These are phyloP conservation scores for Gossypium sturtianum DNA, from an alignment of 345 rosid genomes.

Conservation along the genomic window DNA sequence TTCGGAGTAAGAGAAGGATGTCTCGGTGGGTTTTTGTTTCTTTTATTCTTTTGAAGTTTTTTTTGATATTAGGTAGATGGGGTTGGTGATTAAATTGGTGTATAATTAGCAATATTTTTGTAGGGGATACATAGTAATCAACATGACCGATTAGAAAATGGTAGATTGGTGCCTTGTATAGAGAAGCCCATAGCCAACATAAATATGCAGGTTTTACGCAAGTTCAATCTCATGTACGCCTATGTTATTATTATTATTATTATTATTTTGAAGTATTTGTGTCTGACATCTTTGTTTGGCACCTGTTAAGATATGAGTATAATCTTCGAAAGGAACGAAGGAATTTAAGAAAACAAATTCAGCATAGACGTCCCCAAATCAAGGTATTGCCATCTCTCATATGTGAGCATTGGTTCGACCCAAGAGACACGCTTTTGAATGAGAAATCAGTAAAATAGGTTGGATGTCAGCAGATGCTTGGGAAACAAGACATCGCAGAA, in stretches of 20 bases:
- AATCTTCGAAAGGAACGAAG: too few relatives aligned
- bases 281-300: background rate
- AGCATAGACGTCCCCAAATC: too few relatives aligned
- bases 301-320: background rate
- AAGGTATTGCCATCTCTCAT: background rate
- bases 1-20: background rate
- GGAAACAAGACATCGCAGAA: background rate
- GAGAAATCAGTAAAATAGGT: too few relatives aligned
- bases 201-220: background rate
- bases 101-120: conserved; percentile 8
- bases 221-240: background rate
- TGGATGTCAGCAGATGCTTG: background rate
- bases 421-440: background rate
- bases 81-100: background rate
- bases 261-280: background rate
- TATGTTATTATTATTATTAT: background rate
- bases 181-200: background rate
- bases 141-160: background rate
- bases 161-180: background rate
- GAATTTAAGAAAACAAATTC: too few relatives aligned
- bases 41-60: background rate
- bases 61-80: background rate
- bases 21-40: background rate
- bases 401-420: background rate
- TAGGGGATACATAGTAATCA: background rate